Conservation (phyloP, 257 asterid species). For the Salvia miltiorrhiza region DNA sequence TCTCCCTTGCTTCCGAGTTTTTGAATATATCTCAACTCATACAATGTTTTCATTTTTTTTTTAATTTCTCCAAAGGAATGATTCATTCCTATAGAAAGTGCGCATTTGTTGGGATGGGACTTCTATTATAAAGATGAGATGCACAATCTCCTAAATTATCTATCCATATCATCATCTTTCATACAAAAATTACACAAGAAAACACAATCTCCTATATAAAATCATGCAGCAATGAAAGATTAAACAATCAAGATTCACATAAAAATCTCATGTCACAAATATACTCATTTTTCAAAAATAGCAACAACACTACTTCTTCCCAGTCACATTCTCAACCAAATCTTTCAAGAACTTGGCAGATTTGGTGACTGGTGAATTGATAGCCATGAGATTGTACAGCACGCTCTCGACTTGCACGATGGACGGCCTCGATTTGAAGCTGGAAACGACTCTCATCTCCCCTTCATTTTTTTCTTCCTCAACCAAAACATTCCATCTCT, state of each 20-base stretch:
- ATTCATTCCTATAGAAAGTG: slow-evolving; percentile 8
- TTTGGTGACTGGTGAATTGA: slow-evolving; percentile 83
- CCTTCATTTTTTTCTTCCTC: slow-evolving; percentile 82
- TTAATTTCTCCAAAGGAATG: background rate
- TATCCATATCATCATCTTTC: background rate
- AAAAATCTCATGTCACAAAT: background rate
- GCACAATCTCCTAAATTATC: slow-evolving; percentile 3
- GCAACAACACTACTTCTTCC: slow-evolving; percentile 30
- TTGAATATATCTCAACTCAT: slow-evolving; percentile 20
- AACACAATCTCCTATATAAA: background rate
- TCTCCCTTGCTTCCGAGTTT: slow-evolving; percentile 37
- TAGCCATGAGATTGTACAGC: slow-evolving; percentile 78
- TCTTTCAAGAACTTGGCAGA: slow-evolving; percentile 70
- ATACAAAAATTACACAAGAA: slow-evolving; percentile 1
- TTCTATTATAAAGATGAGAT: background rate
- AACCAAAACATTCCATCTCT: slow-evolving; percentile 74
- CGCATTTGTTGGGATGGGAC: background rate
- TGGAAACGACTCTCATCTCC: slow-evolving; percentile 52
- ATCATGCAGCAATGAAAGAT: background rate
- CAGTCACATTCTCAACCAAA: slow-evolving; percentile 60
- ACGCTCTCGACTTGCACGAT: slow-evolving; percentile 70
- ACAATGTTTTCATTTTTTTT: slow-evolving; percentile 8
- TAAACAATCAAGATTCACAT: background rate
- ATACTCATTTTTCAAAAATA: background rate
- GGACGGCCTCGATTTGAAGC: slow-evolving; percentile 58